Evolutionary conservation across 2,329 filamentous ascomycete species (phyloP).

Genomic region (Periconia sp.): DNA sequence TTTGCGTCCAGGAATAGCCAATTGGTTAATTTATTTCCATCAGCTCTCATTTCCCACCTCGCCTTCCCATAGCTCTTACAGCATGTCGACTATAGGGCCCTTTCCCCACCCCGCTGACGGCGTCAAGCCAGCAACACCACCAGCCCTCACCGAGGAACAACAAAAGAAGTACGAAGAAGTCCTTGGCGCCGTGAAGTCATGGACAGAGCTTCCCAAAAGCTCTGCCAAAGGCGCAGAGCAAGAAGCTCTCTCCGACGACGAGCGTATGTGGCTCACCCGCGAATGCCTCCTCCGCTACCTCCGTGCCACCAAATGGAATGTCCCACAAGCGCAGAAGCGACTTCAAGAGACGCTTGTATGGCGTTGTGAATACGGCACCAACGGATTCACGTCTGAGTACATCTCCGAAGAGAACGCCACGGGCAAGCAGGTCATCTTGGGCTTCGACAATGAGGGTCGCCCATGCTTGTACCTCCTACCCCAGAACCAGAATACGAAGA

Average conservation of each 20-base stretch:
- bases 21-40: no score
- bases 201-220: constrained; percentile 69
- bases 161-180: constrained; percentile 78
- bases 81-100: constrained; percentile 35
- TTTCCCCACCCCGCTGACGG: constrained; percentile 45
- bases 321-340: constrained; percentile 74
- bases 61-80: neutral
- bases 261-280: constrained; percentile 86
- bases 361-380: constrained; percentile 87
- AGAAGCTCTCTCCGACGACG: constrained; percentile 71
- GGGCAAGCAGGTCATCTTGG: constrained; percentile 88
- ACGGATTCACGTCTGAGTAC: constrained; percentile 74
- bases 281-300: constrained; percentile 94
- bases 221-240: constrained; percentile 59
- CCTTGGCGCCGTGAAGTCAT: constrained; percentile 68
- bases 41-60: neutral
- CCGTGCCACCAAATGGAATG: constrained; percentile 84
- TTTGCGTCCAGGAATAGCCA: neutral
- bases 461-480: constrained; percentile 91
- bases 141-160: constrained; percentile 73
- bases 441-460: constrained; percentile 82
- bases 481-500: constrained; percentile 87
- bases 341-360: constrained; percentile 79
- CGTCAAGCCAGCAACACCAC: constrained; percentile 58
- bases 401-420: constrained; percentile 95